Evolutionary conservation across 2,329 filamentous ascomycete species (phyloP).

Genomic region (Pseudogymnoascus sp.): DNA sequence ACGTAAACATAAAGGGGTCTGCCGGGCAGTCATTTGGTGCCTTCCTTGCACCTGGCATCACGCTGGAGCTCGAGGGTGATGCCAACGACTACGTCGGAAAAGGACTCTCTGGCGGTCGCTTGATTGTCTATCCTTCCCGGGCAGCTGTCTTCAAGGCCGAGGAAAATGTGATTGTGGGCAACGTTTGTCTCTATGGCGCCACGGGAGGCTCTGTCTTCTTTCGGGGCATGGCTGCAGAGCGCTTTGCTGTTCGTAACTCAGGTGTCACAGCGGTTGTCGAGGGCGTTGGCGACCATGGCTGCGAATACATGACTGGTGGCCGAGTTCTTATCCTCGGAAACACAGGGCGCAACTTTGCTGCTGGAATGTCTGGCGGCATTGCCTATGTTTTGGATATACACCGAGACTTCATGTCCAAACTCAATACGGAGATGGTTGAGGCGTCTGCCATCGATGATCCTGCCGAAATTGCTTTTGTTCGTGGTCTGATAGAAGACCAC

Average conservation of each 20-base stretch:
- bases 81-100: constrained; percentile 96
- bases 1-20: constrained; percentile 93
- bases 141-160: constrained; percentile 90
- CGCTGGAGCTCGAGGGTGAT: constrained; percentile 90
- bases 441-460: constrained; percentile 76
- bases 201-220: constrained; percentile 90
- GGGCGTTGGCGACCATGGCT: constrained; percentile 91
- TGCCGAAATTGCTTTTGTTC: constrained; percentile 79
- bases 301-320: constrained; percentile 98
- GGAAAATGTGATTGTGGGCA: constrained; percentile 89
- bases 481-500: constrained; percentile 89
- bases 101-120: constrained; percentile 82
- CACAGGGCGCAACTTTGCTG: constrained; percentile 93
- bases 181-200: constrained; percentile 90
- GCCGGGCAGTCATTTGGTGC: constrained; percentile 96
- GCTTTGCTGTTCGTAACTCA: constrained; percentile 94
- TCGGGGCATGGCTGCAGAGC: constrained; percentile 91
- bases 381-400: constrained; percentile 88
- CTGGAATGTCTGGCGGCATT: constrained; percentile 97
- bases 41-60: constrained; percentile 86
- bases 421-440: constrained; percentile 97
- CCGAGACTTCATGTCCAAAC: constrained; percentile 82
- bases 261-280: constrained; percentile 94
- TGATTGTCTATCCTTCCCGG: constrained; percentile 89
- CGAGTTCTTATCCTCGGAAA: constrained; percentile 78